Conservation (phyloP, 208 protist species). For the Sergeia podlipaevii region DNA sequence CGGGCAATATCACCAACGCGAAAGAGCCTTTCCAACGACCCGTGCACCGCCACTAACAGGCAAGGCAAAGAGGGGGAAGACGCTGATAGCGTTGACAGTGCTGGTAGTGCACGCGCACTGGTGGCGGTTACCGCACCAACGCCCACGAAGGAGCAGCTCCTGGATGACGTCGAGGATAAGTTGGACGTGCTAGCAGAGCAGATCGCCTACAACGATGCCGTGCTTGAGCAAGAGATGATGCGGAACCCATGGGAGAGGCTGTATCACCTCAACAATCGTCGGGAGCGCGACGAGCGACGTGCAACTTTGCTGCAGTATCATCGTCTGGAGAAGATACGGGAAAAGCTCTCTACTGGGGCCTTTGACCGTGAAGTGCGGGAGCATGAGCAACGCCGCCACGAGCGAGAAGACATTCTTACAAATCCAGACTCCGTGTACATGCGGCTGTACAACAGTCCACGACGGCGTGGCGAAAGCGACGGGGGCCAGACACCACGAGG, state of each 20-base stretch:
- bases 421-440: constrained; percentile 48
- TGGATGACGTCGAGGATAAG: constrained; percentile 46
- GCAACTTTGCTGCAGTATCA: constrained; percentile 40
- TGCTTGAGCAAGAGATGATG: constrained; percentile 35
- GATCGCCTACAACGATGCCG: constrained; percentile 24
- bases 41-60: too few species aligned
- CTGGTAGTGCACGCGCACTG: too few species aligned
- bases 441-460: constrained; percentile 45
- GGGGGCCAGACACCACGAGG: neutral
- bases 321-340: constrained; percentile 42
- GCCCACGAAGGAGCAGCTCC: constrained; percentile 26
- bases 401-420: constrained; percentile 29
- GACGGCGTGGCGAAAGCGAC: neutral
- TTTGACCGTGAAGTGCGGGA: constrained; percentile 33
- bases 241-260: constrained; percentile 57
- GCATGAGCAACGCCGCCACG: constrained; percentile 24
- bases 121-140: too few species aligned
- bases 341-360: constrained; percentile 41
- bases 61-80: too few species aligned
- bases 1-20: too few species aligned
- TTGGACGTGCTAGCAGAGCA: constrained; percentile 31
- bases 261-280: constrained; percentile 84
- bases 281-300: constrained; percentile 61
- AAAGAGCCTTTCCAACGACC: too few species aligned
- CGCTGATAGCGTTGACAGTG: too few species aligned